Evolutionary conservation across 2,329 filamentous ascomycete genomes (phyloP), one percentile per base, ranked within the genome.

Genomic region (Botrytis aclada): DNA sequence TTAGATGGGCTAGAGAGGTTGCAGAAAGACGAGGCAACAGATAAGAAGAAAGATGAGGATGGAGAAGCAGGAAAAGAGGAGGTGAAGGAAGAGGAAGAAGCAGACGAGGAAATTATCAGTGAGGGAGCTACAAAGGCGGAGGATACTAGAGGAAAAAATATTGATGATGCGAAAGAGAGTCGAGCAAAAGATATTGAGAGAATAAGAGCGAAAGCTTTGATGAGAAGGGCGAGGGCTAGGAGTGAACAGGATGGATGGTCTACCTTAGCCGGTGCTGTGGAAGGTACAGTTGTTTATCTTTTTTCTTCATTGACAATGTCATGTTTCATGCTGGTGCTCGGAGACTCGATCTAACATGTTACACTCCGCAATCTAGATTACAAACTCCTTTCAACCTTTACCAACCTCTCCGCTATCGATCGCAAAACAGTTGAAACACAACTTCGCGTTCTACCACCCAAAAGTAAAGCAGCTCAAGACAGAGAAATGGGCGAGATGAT

Each of bases 401-500:
- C 84, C 6, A 89, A 88, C 75, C 84, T 98, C 2, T 87, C 89
- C 0, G 79, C 85, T 0, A 85, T 88, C 14, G 95, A 98, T 79
- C 85, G 84, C 80, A 89, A 87, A 78, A 87, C 91, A 25, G 92
- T 97, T 2, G 85, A 89, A 70, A 83, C 85, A 41, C 91, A 94
- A 77, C 84, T 97, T 74, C 82, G 85, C 22, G 84, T 85, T 34
- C 83, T 98, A 56, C 93, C 93, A 2, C 84, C 87, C 1, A 86
- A 87, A 75, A 87, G 94, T 67, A 93, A 95, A 76, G 88, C 88
- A 29, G 94, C 95, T 1, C 93, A 94, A 83, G 92, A 97, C 80
- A 88, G 87, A 77, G 96, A 99, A 83, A 93, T 96, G 88, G 91
- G 88, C 4, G 95, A 99, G 83, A 98, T 98, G 94, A 97, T 97